phyloP scores from a whole-genome alignment of 2,329 filamentous ascomycete species.

The Xylariales sp. region DNA sequence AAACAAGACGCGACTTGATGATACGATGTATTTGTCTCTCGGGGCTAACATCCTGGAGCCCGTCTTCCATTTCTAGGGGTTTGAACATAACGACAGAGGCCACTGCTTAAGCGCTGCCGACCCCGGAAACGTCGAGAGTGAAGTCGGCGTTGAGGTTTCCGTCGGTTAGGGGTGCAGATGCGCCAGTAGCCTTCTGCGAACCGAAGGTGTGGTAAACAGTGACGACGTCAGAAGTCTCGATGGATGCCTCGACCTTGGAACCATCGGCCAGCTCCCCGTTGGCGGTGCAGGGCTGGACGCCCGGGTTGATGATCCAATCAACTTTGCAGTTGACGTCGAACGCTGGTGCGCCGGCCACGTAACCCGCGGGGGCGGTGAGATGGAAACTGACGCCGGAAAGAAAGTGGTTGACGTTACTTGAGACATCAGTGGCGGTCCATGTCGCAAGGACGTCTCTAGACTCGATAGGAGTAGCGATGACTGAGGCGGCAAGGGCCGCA shows the following conservation, averaged over 20 bases:
- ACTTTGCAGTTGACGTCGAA: slow-evolving; percentile 15
- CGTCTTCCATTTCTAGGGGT: not conserved
- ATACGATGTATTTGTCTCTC: no score
- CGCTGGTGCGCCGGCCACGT: slow-evolving; percentile 18
- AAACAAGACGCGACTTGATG: no score
- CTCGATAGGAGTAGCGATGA: slow-evolving; percentile 11
- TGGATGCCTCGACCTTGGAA: slow-evolving; percentile 19
- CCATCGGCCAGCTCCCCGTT: slow-evolving; percentile 9
- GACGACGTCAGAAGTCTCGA: not conserved
- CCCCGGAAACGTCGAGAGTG: slow-evolving; percentile 4
- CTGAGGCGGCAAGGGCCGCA: slow-evolving; percentile 16
- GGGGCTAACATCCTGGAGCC: no score
- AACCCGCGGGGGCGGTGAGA: slow-evolving; percentile 14
- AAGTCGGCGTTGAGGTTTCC: slow-evolving; percentile 4
- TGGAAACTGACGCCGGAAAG: slow-evolving; percentile 1
- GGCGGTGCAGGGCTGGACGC: not conserved
- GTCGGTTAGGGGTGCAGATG: not conserved
- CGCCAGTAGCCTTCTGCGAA: slow-evolving; percentile 2
- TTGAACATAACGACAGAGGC: not conserved
- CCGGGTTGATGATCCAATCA: not conserved
- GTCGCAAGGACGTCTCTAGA: slow-evolving; percentile 4
- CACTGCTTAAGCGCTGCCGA: not conserved
- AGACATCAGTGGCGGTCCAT: slow-evolving; percentile 17
- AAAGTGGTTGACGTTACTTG: not conserved
- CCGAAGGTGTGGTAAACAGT: slow-evolving; percentile 19